Base-by-base conservation (phyloP, 441 rosid genomes). In the Jatropha podagrica region DNA sequence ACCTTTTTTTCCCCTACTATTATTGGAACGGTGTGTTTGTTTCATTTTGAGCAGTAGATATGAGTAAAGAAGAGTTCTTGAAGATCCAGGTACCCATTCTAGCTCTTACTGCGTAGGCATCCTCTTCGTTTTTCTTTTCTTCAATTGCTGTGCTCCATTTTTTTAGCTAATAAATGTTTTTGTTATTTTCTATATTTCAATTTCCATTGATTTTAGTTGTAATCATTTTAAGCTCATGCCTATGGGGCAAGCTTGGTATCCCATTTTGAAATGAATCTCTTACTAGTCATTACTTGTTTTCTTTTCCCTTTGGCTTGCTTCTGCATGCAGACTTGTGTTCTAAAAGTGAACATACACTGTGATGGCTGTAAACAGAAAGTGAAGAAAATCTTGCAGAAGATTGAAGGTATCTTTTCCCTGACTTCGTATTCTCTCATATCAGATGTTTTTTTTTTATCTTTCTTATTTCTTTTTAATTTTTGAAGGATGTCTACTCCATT, bases 1-100 rank as follows among this genome's bases (percentile, higher is more conserved):
- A 2, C 48, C 10, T 44, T 6, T 44, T 44, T 44, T 44, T 44
- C 9, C 17, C 67, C 76, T 80, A 41, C 63, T 68, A 52, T 69
- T 41, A 17, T 74, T 76, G 61, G 70, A 26, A 38, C 73, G 38
- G 65, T 76, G 78, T 69, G 74, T 78, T 79, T 82, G 81, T 81
- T 72, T 54, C 78, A 49, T 80, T 71, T 60, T 44, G 48, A 44
- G 61, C 3, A 23, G 64, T 64, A 15, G 76, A 82, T 59, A 94
- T 94, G 98, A 94, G 92, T 88, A 92, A 92, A 86, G 98, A 94
- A 78, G 98, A 94, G 95, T 82, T 94, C 79, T 87, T 94, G 95
- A 94, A 92, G 91, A 88, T 92, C 87, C 94, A 94, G 96, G 98
- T 94, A 78, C 72, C 69, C 48, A 13, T 73, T 51, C 12, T 64